phyloP scores from a whole-genome alignment of 768 basidiomycete species.

The Multifurca ochricompacta region DNA sequence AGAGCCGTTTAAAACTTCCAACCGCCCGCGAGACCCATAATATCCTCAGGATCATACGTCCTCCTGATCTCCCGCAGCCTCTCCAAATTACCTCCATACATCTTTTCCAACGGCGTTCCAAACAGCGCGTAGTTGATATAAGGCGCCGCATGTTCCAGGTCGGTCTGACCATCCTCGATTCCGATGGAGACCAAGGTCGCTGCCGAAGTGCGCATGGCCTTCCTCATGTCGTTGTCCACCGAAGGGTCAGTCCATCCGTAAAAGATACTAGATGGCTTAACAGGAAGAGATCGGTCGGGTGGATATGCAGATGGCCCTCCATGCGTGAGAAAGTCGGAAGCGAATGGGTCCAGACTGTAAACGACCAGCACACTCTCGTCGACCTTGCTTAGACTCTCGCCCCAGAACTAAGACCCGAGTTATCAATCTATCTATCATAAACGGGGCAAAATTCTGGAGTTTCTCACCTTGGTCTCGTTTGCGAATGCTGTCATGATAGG shows the following conservation, averaged over 20 bases:
- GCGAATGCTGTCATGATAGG: neutral
- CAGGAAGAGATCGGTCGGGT: conserved; percentile 12
- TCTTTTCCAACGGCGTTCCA: conserved; percentile 40
- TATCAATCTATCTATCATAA: neutral
- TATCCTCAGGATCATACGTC: conserved; percentile 44
- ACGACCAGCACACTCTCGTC: conserved; percentile 33
- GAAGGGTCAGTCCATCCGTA: conserved; percentile 38
- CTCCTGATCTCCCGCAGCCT: conserved; percentile 35
- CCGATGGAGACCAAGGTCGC: conserved; percentile 34
- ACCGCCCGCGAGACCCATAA: conserved; percentile 64
- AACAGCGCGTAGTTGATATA: conserved; percentile 57
- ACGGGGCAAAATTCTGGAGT: neutral
- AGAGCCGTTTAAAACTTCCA: conserved; percentile 34
- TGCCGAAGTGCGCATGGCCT: neutral
- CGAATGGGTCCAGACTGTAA: conserved; percentile 28
- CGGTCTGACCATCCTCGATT: conserved; percentile 36
- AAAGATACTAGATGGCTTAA: conserved; percentile 18
- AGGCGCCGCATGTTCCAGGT: conserved; percentile 33
- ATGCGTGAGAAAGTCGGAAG: conserved; percentile 10
- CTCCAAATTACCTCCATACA: conserved; percentile 46
- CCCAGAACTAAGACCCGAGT: conserved; percentile 36
- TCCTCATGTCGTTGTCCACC: conserved; percentile 28
- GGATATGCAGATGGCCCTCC: conserved; percentile 17
- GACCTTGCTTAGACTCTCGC: conserved; percentile 28
- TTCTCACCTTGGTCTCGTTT: conserved; percentile 9